Conservation (phyloP, 768 basidiomycete species). For the Steccherinum ochraceum region DNA sequence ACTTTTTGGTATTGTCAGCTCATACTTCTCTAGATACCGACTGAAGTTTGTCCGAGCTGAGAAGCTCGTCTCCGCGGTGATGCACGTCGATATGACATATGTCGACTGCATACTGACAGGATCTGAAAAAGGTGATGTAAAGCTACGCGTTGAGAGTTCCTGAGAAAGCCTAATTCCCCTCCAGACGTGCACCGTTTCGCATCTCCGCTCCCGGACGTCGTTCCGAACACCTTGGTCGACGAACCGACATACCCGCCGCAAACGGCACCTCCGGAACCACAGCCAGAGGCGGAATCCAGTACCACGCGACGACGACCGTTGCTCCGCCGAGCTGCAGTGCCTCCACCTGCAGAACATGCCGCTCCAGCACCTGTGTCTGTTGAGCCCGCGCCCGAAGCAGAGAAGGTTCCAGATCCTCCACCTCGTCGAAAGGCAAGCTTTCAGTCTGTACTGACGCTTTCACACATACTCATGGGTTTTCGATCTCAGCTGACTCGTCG, state of each 20-base stretch:
- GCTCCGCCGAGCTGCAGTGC: too few relatives aligned
- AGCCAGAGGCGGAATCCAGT: too few relatives aligned
- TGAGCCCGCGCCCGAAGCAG: not conserved
- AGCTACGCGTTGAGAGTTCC: too few relatives aligned
- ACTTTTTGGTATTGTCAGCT: not conserved
- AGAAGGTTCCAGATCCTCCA: too few relatives aligned
- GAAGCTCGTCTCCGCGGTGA: conserved; percentile 46
- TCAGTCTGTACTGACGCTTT: too few relatives aligned
- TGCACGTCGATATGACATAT: conserved; percentile 28
- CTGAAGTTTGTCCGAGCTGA: conserved; percentile 39
- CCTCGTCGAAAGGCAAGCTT: too few relatives aligned
- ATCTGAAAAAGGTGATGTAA: not conserved
- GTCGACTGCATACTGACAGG: conserved; percentile 32
- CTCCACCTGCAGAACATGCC: too few relatives aligned
- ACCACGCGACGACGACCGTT: too few relatives aligned
- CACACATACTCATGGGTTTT: too few relatives aligned
- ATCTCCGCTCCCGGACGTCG: conserved; percentile 35
- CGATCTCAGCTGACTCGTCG: not conserved
- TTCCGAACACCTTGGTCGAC: conserved; percentile 47
- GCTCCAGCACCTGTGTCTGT: not conserved
- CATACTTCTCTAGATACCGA: conserved; percentile 26
- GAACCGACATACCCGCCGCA: conserved; percentile 37
- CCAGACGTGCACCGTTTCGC: not conserved
- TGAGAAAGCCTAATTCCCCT: too few relatives aligned
- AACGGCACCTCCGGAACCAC: not conserved